Evolutionary conservation across 164 flowering plant species (phyloP).

Genomic region (Protea cynaroides): DNA sequence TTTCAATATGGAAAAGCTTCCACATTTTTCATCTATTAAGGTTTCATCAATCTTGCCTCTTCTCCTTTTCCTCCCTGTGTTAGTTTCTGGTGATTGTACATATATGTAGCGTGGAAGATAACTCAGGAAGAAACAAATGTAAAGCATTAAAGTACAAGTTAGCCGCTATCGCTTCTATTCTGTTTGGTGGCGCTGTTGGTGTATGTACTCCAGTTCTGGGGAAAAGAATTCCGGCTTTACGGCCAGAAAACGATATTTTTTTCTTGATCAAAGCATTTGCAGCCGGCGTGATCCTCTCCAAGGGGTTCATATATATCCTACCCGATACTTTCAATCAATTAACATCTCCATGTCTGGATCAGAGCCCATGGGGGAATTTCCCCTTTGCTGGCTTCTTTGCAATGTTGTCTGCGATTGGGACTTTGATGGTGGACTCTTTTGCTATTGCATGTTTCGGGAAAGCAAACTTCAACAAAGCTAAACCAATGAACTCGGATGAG

Average conservation of each 20-base stretch:
- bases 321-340: too few species aligned
- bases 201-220: slow-evolving; percentile 30
- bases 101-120: too few species aligned
- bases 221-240: slow-evolving; percentile 16
- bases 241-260: slow-evolving; percentile 34
- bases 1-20: background rate
- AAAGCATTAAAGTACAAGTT: too few species aligned
- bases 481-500: slow-evolving; percentile 9
- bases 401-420: too few species aligned
- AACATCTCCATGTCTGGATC: slow-evolving; percentile 19
- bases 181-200: slow-evolving; percentile 28
- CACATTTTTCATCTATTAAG: background rate
- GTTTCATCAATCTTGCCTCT: background rate
- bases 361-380: slow-evolving; percentile 27
- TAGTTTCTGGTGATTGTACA: too few species aligned
- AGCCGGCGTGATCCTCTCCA: slow-evolving; percentile 37
- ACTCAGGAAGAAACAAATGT: too few species aligned
- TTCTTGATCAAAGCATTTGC: slow-evolving; percentile 47
- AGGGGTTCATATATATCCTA: background rate
- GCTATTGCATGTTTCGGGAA: slow-evolving; percentile 2
- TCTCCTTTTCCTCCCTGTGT: background rate
- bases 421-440: too few species aligned
- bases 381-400: slow-evolving; percentile 6
- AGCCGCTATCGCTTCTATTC: slow-evolving; percentile 21
- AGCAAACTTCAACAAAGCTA: too few species aligned